These are phyloP conservation scores for Cercospora sp. DNA, from an alignment of 2,329 filamentous ascomycete genomes.

Conservation along the genomic window DNA sequence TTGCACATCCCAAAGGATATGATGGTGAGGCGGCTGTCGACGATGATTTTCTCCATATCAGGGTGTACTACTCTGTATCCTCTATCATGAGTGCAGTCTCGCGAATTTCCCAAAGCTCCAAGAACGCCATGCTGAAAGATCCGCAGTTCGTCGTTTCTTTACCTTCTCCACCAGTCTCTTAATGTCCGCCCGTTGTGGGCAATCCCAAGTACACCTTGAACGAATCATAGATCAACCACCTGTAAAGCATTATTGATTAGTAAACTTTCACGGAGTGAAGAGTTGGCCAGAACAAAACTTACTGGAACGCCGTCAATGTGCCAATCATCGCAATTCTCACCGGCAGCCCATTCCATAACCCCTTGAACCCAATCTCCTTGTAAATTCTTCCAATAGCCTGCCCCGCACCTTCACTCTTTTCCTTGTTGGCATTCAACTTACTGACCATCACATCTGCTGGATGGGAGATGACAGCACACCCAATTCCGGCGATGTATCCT, in stretches of 20 bases:
- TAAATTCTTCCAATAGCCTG: slow-evolving; percentile 63
- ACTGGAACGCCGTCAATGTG: slow-evolving; percentile 70
- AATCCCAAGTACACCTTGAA: slow-evolving; percentile 59
- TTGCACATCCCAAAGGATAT: neutral
- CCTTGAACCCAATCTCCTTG: slow-evolving; percentile 64
- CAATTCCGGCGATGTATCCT: slow-evolving; percentile 63
- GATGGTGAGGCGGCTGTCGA: neutral
- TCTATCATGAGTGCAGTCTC: neutral
- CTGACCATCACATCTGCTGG: slow-evolving; percentile 67
- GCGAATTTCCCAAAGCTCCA: neutral
- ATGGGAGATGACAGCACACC: slow-evolving; percentile 62
- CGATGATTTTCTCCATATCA: neutral
- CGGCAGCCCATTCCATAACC: slow-evolving; percentile 86
- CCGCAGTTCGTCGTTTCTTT: neutral
- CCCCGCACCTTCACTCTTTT: slow-evolving; percentile 58
- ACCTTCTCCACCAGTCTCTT: neutral
- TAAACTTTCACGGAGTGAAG: neutral
- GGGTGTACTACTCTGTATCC: neutral
- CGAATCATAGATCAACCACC: slow-evolving; percentile 60
- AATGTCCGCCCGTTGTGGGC: slow-evolving; percentile 72
- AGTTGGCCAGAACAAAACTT: slow-evolving; percentile 40
- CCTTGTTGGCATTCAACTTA: slow-evolving; percentile 60
- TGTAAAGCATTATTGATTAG: neutral
- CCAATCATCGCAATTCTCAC: slow-evolving; percentile 89
- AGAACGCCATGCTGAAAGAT: neutral